phyloP scores from a whole-genome alignment of 2,329 filamentous ascomycete genomes.

The Parafenestella ontariensis region DNA sequence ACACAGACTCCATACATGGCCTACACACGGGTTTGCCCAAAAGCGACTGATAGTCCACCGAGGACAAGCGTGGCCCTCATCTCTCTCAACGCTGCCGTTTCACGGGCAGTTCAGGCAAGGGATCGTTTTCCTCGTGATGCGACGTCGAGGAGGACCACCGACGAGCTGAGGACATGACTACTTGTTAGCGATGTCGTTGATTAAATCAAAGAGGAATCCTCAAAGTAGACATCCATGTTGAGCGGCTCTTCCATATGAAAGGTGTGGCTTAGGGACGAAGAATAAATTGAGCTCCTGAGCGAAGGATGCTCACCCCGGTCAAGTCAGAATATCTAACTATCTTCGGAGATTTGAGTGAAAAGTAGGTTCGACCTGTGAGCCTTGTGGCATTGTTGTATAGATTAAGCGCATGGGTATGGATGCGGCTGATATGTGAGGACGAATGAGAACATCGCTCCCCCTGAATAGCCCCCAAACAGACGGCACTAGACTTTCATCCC shows the following conservation, averaged over 20 bases:
- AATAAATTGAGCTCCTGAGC: constrained; percentile 1
- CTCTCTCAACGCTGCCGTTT: neutral
- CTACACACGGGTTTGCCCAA: constrained; percentile 1
- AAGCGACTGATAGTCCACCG: constrained; percentile 1
- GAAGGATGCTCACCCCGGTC: constrained; percentile 1
- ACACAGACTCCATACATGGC: too few relatives aligned
- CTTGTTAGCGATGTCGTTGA: neutral
- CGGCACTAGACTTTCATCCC: neutral
- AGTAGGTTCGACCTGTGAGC: constrained; percentile 1
- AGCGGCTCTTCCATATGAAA: constrained; percentile 8
- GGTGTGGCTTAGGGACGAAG: constrained; percentile 5
- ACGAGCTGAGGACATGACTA: neutral
- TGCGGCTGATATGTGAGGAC: neutral
- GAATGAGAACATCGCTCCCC: neutral
- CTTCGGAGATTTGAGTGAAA: neutral
- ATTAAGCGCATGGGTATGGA: constrained; percentile 1
- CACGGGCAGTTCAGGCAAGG: neutral
- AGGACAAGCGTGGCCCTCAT: constrained; percentile 2
- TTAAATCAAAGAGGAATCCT: neutral
- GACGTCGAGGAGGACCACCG: neutral
- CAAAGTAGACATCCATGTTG: constrained; percentile 2
- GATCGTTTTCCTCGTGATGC: neutral
- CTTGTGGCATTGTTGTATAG: constrained; percentile 7
- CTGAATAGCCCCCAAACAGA: neutral
- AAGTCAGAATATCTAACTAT: neutral